A percentile compares a stretch with the other conserved stretches of the same genome.
phyloP scores from a whole-genome alignment of 2,329 filamentous ascomycete species.

The Albifimbria verrucaria region DNA sequence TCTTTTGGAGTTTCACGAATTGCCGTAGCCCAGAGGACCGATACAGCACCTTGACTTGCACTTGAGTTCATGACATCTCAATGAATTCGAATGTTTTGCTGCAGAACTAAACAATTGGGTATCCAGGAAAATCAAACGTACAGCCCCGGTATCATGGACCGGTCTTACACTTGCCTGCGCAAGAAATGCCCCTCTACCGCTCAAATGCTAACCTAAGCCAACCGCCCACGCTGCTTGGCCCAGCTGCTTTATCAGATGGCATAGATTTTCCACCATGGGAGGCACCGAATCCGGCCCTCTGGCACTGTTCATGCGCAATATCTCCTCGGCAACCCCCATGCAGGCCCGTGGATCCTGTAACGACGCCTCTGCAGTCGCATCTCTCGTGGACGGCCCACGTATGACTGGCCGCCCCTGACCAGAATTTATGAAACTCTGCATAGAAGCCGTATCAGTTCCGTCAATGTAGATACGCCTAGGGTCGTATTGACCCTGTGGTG shows the following conservation, averaged over 20 bases:
- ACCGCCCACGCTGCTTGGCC: constrained; percentile 45
- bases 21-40: too few relatives aligned
- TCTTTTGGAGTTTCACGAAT: too few relatives aligned
- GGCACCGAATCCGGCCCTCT: constrained; percentile 43
- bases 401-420: constrained; percentile 53
- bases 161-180: too few relatives aligned
- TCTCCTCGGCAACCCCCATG: constrained; percentile 55
- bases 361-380: constrained; percentile 30
- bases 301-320: constrained; percentile 52
- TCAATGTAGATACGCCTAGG: constrained; percentile 52
- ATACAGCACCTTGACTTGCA: too few relatives aligned
- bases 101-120: too few relatives aligned
- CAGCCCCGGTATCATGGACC: too few relatives aligned
- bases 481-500: constrained; percentile 26
- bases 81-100: too few relatives aligned
- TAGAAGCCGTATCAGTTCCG: constrained; percentile 46
- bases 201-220: constrained; percentile 28
- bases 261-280: constrained; percentile 65
- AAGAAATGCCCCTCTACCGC: too few relatives aligned
- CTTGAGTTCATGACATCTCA: too few relatives aligned
- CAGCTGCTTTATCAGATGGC: constrained; percentile 60
- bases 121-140: too few relatives aligned
- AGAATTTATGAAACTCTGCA: constrained; percentile 55
- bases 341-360: constrained; percentile 55
- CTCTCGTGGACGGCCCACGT: constrained; percentile 27